Conservation (phyloP, 176 grass and related monocot species). For the Oryza meyeriana region DNA sequence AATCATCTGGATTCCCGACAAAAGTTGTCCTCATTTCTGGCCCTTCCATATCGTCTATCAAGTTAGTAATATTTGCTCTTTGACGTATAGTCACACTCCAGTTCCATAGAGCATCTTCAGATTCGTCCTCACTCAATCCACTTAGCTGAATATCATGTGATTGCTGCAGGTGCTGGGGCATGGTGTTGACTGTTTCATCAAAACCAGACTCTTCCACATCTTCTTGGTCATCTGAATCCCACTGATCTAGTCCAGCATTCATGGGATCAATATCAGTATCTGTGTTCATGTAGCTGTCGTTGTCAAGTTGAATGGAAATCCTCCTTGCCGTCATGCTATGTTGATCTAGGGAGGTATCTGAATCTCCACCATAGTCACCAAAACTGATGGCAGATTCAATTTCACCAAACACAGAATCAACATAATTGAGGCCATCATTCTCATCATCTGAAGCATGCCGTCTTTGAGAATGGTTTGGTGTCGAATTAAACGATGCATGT, state of each 20-base stretch:
- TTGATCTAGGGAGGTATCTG: constrained; percentile 68
- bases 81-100: constrained; percentile 31
- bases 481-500: constrained; percentile 32
- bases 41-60: constrained; percentile 28
- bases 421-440: constrained; percentile 53
- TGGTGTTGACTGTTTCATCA: constrained; percentile 34
- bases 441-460: constrained; percentile 65
- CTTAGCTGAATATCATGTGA: constrained; percentile 19
- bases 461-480: constrained; percentile 53
- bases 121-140: constrained; percentile 18
- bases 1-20: constrained; percentile 65
- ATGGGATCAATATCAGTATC: constrained; percentile 88
- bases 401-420: constrained; percentile 60
- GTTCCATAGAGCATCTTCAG: constrained; percentile 39
- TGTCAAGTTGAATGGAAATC: constrained; percentile 52
- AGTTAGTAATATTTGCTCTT: constrained; percentile 21
- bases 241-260: constrained; percentile 62
- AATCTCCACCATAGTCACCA: constrained; percentile 61
- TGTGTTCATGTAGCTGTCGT: constrained; percentile 52
- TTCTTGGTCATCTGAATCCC: constrained; percentile 71
- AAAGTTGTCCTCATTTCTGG: constrained; percentile 38
- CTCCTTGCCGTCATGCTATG: constrained; percentile 46
- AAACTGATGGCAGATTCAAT: constrained; percentile 73
- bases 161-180: constrained; percentile 33
- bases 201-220: constrained; percentile 62